Base-by-base conservation (phyloP, 2,329 filamentous ascomycete genomes). In the Phyllosticta citribraziliensis region DNA sequence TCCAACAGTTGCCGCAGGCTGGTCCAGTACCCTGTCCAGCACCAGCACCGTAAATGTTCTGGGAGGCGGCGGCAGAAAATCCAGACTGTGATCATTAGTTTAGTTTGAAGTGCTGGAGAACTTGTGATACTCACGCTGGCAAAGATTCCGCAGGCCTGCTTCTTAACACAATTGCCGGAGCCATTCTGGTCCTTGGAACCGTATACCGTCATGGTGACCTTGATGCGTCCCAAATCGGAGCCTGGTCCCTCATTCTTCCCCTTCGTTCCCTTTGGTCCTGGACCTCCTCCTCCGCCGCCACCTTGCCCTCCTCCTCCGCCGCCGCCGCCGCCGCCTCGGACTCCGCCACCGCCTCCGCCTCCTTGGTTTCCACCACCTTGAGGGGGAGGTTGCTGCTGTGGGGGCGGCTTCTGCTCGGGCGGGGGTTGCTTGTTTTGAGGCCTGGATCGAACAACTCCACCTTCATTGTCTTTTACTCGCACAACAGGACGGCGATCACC, bases 1-100 rank as follows among this genome's bases (percentile, higher is more conserved):
- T 69, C 66, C 69, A 76, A 67, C 75, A 76, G 12, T 71, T 73
- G 30, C 73, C 73, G 65, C 75, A 76, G 11, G 67, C 74, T 2
- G 72, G 73, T 25, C 74, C 74, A 19, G 71, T 69, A 55, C 74
- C 74, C 25, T 68, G 67, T 52, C 71, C 71, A 17, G 69, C 67
- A 10, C 70, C 74, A 17, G 70, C 71, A 57, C 76, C 75, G 64
- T 70, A 76, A 50, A 72, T 65, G 63, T 74, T 74, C 63, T 76
- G 70, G 6, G 69, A 72, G 24, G 73, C 69, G 52, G 74, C 75
- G 11, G 72, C 74, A 2, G 64, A 61, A 52, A 64, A 65, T 6
- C 64, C 65, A 17, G 63, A 62, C 62, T 66, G 11, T 57, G 5
- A 22, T 22, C 22, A 3, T 22, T 22, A 22, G 22, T 3, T 2